Evolutionary conservation across 345 rosid genomes (phyloP).

Genomic region (Hibiscus tridactylites): DNA sequence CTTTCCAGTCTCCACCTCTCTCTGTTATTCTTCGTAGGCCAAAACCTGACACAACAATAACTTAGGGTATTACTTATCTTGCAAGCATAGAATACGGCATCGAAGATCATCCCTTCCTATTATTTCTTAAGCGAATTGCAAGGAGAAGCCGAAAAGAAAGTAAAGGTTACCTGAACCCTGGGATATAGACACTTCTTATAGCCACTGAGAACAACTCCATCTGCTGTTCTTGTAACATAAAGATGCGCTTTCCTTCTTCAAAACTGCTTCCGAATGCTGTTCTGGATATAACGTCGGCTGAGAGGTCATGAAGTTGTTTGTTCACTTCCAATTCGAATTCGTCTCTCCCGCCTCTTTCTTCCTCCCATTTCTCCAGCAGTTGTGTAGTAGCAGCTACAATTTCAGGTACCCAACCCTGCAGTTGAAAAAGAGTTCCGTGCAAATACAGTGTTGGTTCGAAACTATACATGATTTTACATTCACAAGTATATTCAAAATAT

Average conservation of each 20-base stretch:
- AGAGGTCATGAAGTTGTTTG: slow-evolving; percentile 49
- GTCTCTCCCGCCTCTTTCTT: slow-evolving; percentile 38
- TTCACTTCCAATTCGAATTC: slow-evolving; percentile 62
- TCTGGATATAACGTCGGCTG: slow-evolving; percentile 69
- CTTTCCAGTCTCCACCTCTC: slow-evolving; percentile 61
- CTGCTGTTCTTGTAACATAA: slow-evolving; percentile 63
- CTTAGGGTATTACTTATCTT: neutral
- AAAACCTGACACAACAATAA: slow-evolving; percentile 34
- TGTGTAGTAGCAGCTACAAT: slow-evolving; percentile 40
- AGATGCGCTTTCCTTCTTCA: slow-evolving; percentile 66
- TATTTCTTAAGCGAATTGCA: neutral
- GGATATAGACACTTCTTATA: slow-evolving; percentile 54
- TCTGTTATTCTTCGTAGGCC: slow-evolving; percentile 73
- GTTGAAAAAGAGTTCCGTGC: neutral
- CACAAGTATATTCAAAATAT: neutral
- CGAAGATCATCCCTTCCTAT: neutral
- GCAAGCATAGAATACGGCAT: neutral
- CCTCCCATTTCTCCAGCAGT: slow-evolving; percentile 68
- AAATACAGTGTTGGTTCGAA: neutral
- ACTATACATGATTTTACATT: neutral
- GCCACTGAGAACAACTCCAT: slow-evolving; percentile 45
- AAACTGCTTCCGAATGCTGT: slow-evolving; percentile 83
- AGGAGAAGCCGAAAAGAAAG: no score
- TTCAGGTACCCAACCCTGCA: slow-evolving; percentile 57
- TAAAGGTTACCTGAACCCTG: slow-evolving; percentile 60